Base-by-base conservation (phyloP, 345 rosid species). In the Acer saccharum region DNA sequence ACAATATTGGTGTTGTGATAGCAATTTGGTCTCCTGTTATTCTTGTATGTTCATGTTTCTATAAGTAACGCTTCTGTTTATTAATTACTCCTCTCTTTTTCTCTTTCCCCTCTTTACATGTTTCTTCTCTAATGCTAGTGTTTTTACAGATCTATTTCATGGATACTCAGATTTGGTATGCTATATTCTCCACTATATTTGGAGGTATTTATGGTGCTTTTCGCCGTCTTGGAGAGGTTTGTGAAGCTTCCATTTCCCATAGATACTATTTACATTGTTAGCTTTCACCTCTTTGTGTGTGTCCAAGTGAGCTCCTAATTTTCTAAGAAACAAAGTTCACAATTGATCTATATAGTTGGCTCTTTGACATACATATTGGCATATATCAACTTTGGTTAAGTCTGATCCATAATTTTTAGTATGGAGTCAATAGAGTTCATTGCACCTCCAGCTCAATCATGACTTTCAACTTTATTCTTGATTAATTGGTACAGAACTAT, bases 111-210 rank as follows among this genome's bases (percentile, higher is more conserved):
- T 6, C 20, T 29, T 69, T 63, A 44, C 21, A 60, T n/a, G 52
- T 10, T 1, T 25, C 6, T 57, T 73, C 62, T 63, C 61, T 78
- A 43, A 55, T 10, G 32, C 32, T 7, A 23, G 69, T 52, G 55
- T 18, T 72, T 64, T 55, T 80, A 54, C 78, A 88, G 91, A 88
- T 88, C 44, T 88, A 88, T 82, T 88, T 88, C 71, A 86, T 88
- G 91, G 91, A 88, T 74, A 86, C 87, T 67, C 91, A 88, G 80
- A 86, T 88, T 74, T 88, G 91, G 91, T 88, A 88, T 78, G 88
- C 91, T 63, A 86, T 88, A 25, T 86, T 84, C 73, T 83, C 88
- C 74, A 88, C 89, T 69, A 83, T 88, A 65, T 86, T 84, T 69
- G 91, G 91, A 72, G 89, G 91, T 69, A 76, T 88, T 27, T 80